Percentiles rank a stretch among this genome's conserved stretches.
phyloP scores from a whole-genome alignment of 2,329 filamentous ascomycete genomes.

The Aspergillus luchuensis region DNA sequence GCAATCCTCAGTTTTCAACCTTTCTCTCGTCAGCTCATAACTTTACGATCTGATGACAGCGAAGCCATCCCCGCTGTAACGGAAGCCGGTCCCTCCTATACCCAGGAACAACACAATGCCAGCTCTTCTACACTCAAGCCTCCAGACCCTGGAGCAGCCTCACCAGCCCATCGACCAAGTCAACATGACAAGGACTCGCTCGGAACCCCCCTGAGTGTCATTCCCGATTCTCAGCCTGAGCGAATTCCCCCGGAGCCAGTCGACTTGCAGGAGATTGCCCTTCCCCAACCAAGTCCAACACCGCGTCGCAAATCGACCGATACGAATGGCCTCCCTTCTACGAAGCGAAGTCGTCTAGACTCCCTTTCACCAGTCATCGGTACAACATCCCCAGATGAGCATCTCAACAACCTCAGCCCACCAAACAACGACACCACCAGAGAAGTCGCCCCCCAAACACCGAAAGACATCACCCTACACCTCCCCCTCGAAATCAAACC shows the following conservation, averaged over 20 bases:
- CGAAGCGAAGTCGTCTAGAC: conserved; percentile 20
- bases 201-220: conserved; percentile 40
- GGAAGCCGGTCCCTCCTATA: not conserved
- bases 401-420: not conserved
- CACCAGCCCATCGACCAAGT: not conserved
- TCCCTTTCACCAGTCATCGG: not conserved
- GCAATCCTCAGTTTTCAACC: conserved; percentile 40
- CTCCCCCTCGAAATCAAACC: conserved; percentile 53
- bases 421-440: not conserved
- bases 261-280: conserved; percentile 2
- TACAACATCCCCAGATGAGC: not conserved
- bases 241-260: conserved; percentile 4
- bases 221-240: conserved; percentile 44
- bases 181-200: conserved; percentile 26
- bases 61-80: not conserved
- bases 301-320: not conserved
- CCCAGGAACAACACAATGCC: not conserved
- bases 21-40: conserved; percentile 28
- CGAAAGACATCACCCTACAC: not conserved
- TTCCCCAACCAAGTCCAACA: not conserved
- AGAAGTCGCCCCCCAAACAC: not conserved
- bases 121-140: not conserved
- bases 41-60: conserved; percentile 8
- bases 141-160: not conserved
- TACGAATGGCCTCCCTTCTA: not conserved